Base-by-base conservation (phyloP, 345 rosid species). In the Iberis pinnata region DNA sequence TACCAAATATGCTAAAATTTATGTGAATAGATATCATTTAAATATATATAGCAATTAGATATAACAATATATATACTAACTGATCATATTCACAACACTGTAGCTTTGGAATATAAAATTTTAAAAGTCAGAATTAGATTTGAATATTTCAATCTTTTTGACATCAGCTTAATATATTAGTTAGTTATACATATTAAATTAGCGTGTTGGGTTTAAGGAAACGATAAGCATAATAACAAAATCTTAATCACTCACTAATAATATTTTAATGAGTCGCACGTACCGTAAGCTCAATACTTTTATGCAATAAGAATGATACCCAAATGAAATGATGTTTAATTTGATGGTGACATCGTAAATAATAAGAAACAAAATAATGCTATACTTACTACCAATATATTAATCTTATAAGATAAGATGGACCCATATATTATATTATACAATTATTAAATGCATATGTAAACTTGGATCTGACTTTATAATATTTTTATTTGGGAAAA, bases 381-480 rank as follows among this genome's bases (percentile, higher is more conserved):
- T 13, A 14, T 22, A 19, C 2, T 13, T 25, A 61, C 13, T 38
- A 55, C 9, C 19, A 47, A 56, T 58, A 65, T 42, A 65, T 18
- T 49, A 35, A 36, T 58, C 41, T 10, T 42, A 12, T 18, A 51
- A 58, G 70, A 58, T 65, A 58, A 65, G 60, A 47, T 65, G 64
- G 64, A 43, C 48, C 54, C 47, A 51, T 14, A 29, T n/a, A n/a
- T n/a, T n/a, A 36, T 50, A 44, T 22, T 22, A 57, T 14, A 49
- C n/a, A 39, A 49, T 35, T 42, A 49, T 16, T 48, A 40, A 64
- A 38, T 43, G 36, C 31, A 32, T 43, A 43, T 43, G 31, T 22
- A n/a, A n/a, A n/a, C 12, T 33, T 64, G 50, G 62, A 64, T 64
- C 69, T 64, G 56, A 55, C 46, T 65, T 57, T 49, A 42, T 33